Conservation (phyloP, 805 yeast species). For the Candida succiphila region DNA sequence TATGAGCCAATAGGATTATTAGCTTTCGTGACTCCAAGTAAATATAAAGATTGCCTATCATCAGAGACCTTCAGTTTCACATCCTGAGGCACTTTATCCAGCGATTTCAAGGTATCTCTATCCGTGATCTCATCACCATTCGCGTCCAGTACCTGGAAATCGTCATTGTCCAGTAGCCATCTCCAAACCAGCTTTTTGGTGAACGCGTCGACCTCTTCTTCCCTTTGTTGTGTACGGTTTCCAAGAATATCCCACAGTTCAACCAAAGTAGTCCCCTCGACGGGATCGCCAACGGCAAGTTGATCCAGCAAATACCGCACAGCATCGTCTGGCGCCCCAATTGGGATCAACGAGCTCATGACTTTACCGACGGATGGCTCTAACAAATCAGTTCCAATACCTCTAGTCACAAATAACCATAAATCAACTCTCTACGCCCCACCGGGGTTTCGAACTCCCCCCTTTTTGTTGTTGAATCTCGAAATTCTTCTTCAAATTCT, state of each 20-base stretch:
- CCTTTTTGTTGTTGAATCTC: too few species aligned
- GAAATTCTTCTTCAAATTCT: too few species aligned
- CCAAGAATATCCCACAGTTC: conserved; percentile 23
- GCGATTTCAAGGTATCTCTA: not conserved
- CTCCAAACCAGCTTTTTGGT: conserved; percentile 24
- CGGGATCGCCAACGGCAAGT: conserved; percentile 24
- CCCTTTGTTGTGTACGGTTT: conserved; percentile 7
- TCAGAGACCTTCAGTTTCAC: conserved; percentile 31
- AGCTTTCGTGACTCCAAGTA: conserved; percentile 46
- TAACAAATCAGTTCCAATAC: too few species aligned
- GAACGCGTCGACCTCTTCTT: conserved; percentile 17
- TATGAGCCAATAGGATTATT: conserved; percentile 44
- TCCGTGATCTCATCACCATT: not conserved
- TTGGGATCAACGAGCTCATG: too few species aligned
- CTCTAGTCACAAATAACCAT: too few species aligned
- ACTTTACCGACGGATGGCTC: too few species aligned
- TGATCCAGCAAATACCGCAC: conserved; percentile 22
- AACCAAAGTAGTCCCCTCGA: conserved; percentile 20
- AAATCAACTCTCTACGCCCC: too few species aligned
- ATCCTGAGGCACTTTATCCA: not conserved
- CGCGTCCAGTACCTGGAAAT: conserved; percentile 1
- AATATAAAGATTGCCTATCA: conserved; percentile 44
- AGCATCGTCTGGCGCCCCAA: conserved; percentile 23
- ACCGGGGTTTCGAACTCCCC: too few species aligned
- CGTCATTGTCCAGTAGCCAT: conserved; percentile 24